A percentile compares a stretch with the other conserved stretches of the same genome.
These are phyloP conservation scores for Ophiorrhiza pumila DNA, from an alignment of 257 asterid species.

Conservation along the genomic window DNA sequence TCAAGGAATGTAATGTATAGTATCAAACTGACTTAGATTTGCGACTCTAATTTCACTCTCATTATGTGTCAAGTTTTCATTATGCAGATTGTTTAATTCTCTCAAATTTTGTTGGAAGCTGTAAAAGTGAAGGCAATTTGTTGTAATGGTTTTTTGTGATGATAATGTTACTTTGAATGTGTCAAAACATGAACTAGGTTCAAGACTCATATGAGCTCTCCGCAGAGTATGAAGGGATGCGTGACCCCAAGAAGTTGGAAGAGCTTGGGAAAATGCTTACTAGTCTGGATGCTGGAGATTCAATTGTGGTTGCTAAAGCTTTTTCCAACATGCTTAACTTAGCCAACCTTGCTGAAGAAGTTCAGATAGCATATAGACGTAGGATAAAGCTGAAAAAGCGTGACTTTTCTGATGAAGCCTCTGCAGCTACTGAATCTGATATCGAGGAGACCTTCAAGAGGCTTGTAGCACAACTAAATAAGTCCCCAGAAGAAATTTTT, in stretches of 20 bases:
- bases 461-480: constrained; percentile 76
- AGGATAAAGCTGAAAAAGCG: constrained; percentile 71
- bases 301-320: constrained; percentile 82
- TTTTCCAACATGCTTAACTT: constrained; percentile 93
- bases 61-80: neutral
- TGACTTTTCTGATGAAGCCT: constrained; percentile 83
- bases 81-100: neutral
- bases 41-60: neutral
- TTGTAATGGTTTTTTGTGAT: neutral
- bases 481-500: constrained; percentile 76
- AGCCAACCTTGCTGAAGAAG: constrained; percentile 96
- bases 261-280: constrained; percentile 89
- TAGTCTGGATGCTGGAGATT: constrained; percentile 94
- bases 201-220: constrained; percentile 90
- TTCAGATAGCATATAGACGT: constrained; percentile 94
- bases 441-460: constrained; percentile 88
- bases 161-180: constrained; percentile 10
- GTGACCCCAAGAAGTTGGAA: constrained; percentile 67
- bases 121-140: neutral
- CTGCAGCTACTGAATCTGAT: constrained; percentile 89
- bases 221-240: constrained; percentile 81
- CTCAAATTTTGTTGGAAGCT: neutral
- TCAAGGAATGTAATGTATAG: neutral
- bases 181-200: constrained; percentile 46
- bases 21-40: neutral